phyloP scores from a whole-genome alignment of 305 asterid genomes.

The Plantago coronopus region DNA sequence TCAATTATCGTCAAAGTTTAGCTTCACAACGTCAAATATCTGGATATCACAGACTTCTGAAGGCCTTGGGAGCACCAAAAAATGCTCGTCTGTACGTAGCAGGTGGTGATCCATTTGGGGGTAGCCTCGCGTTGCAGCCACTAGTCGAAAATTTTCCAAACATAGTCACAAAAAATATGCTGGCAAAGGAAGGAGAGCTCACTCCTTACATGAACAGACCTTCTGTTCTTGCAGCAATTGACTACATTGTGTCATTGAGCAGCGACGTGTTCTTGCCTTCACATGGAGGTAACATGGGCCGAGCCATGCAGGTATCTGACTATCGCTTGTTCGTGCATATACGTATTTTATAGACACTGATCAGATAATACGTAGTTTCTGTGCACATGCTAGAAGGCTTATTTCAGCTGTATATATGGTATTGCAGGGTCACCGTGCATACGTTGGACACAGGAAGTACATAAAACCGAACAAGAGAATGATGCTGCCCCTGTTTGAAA shows the following conservation, averaged over 20 bases:
- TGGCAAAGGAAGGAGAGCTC: slow-evolving; percentile 53
- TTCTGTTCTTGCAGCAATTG: slow-evolving; percentile 55
- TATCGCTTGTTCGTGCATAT: not conserved
- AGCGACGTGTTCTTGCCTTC: slow-evolving; percentile 60
- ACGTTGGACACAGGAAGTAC: slow-evolving; percentile 57
- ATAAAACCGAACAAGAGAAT: slow-evolving; percentile 63
- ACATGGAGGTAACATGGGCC: slow-evolving; percentile 69
- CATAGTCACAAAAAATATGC: slow-evolving; percentile 36
- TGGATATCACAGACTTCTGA: slow-evolving; percentile 36
- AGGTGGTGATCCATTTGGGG: slow-evolving; percentile 68
- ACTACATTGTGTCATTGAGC: slow-evolving; percentile 54
- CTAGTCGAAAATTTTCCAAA: slow-evolving; percentile 44
- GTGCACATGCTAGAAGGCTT: not conserved
- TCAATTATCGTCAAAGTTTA: not conserved
- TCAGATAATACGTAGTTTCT: no score
- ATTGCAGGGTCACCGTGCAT: slow-evolving; percentile 63
- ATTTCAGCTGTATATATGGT: not conserved
- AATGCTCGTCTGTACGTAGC: slow-evolving; percentile 45
- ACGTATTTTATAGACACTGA: not conserved
- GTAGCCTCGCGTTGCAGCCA: slow-evolving; percentile 41
- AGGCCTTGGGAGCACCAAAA: slow-evolving; percentile 49
- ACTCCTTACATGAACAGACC: slow-evolving; percentile 41
- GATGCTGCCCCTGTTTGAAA: slow-evolving; percentile 50
- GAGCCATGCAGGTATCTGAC: slow-evolving; percentile 55
- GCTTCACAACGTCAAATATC: not conserved